Evolutionary conservation across 768 basidiomycete species (phyloP), one percentile per base, ranked within the genome.

Genomic region (Rickenella mellea): DNA sequence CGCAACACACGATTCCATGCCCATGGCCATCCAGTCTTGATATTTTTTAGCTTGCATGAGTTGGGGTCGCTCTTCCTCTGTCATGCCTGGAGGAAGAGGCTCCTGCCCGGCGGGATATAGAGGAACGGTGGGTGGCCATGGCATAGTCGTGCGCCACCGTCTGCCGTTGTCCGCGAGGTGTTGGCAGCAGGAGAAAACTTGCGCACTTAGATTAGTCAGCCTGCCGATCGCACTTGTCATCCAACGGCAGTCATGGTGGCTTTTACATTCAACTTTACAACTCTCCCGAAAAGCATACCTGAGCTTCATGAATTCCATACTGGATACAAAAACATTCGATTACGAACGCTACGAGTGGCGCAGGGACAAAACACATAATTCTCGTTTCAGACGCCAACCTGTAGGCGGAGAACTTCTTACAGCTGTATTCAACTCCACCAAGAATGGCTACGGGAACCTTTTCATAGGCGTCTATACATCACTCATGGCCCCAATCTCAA

Each of bases 21-120:
- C 87, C 55, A 69, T 65, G 1, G 60, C 51, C 63, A 85, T 81
- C 61, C 73, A 80, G 47, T 73, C 61, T 56, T 88, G 80, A 70
- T 80, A 87, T 60, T 85, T 85, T 62, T 85, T 78, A 49, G 74
- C 71, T 60, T 89, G 77, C 41, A 76, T 58, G 41, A 76, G 62
- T 36, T 76, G 72, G 8, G 65, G 68, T 19, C 85, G 69, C 56
- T 96, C 91, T 38, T 90, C 85, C 52, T 87, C 81, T 2, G 80
- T 78, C 45, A 83, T 59, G 14, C 91, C 92, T 28, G 86, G 78
- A 10, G 92, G 91, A 30, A 92, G 70, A 27, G 86, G 88, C 57
- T 91, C 91, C 61, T 80, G 83, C 27, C 89, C 89, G n/a, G 80
- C 74, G 9, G 83, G 74, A 61, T 80, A 91, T 49, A 91, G 62